Evolutionary conservation across 2,329 filamentous ascomycete species (phyloP), one percentile per base, ranked within the genome.

Genomic region (Fusarium nodosum): DNA sequence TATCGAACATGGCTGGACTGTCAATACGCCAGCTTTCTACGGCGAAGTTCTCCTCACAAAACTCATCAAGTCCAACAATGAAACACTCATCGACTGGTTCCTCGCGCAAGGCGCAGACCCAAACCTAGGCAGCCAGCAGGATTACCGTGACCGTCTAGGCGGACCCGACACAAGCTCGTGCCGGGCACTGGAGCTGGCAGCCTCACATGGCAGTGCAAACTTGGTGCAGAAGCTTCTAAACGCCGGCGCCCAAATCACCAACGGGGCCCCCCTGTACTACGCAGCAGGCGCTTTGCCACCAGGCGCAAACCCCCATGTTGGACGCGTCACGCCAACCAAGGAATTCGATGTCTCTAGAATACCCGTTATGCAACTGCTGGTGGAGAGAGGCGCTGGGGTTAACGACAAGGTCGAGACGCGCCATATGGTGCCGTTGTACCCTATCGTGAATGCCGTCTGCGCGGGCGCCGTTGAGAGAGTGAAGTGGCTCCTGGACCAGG

Each of bases 361-460:
- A 16, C 60, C 68, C 5, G 20, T 70, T 1, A 73, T 73, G 71
- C 58, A 42, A 1, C 8, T 68, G 9, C 45, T 73, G 3, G 60
- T 70, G 15, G 42, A 53, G 11, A 39, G 36, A 1, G 71, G 71
- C 3, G 71, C 66, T 10, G 60, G 46, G 4, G 68, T 73, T 2
- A 68, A 73, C 18, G 44, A 58, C 5, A 66, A 39, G 34, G 2
- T 57, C 0, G n/a, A 55, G 2, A 58, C 62, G 5, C 65, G 47
- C 10, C 44, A 71, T 16, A 28, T 71, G 53, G 48, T 34, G 1
- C 22, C 68, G 2, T 30, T 44, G 15, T 73, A 73, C 13, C 54
- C 71, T 7, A 60, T 73, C 12, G 61, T 72, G 20, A 50, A 64
- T 18, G 71, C 71, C 7, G 60, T 73, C 5, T 69, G 59, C 53